Base-by-base conservation (phyloP, 2,329 filamentous ascomycete species). In the Achaetomium macrosporum region DNA sequence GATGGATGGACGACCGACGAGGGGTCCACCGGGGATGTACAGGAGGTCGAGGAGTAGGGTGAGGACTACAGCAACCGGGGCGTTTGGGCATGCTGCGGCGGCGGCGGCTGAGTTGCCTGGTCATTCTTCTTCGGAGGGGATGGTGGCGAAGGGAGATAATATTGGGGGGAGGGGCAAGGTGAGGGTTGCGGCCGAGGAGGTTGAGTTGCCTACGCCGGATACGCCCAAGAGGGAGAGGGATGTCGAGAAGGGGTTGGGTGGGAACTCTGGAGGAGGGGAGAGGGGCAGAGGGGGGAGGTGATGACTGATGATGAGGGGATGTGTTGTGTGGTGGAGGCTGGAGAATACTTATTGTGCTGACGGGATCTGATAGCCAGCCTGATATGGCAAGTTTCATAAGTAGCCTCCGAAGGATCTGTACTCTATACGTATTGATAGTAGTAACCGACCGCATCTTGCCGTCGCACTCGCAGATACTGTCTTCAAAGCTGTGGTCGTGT, bases 121-220 rank as follows among this genome's bases (percentile, higher is more conserved):
- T 25, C 25, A 25, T 4, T 25, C 25, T 25, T 25, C 25, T 25
- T 25, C 9, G 29, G 30, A 17, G 2, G 41, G 16, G 31, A 8
- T 11, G 42, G 15, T 9, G n/a, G 37, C 30, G 25, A 31, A 43
- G 50, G 50, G 20, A 33, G 16, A n/a, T 8, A 16, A 17, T 8
- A 12, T 11, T 5, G n/a, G 42, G 20, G 42, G n/a, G 5, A 11
- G 36, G 30, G 15, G 45, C 13, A 31, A 33, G 43, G 51, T 50
- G 31, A 31, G 36, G 40, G 42, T 47, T 1, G 42, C 42, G 20
- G 42, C 31, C 5, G 47, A 45, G 33, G 51, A 51, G 43, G 52
- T 54, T 8, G 52, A 54, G 47, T 16, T 54, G 47, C 52, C 52
- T 11, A 51, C 52, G 31, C 43, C 52, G 20, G 52, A 47, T 43